A percentile compares a stretch with the other conserved stretches of the same genome.
phyloP scores from a whole-genome alignment of 306 rosid genomes.

The Crataegus laevigata region DNA sequence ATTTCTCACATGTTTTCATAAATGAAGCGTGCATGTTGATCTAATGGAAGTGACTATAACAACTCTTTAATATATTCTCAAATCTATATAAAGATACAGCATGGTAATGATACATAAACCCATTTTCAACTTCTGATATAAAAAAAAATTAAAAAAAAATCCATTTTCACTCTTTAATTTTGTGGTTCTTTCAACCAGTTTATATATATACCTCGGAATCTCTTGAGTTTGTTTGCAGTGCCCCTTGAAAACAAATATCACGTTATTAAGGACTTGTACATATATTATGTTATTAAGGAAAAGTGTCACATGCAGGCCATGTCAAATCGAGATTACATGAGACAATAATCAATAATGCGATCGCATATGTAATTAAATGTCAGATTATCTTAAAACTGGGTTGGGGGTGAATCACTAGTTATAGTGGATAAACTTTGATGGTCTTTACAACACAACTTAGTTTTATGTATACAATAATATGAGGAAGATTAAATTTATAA shows the following conservation, averaged over 20 bases:
- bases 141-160: too few species aligned
- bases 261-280: too few species aligned
- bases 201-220: too few species aligned
- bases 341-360: background rate
- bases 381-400: background rate
- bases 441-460: too few species aligned
- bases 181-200: background rate
- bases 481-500: too few species aligned
- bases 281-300: background rate
- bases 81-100: too few species aligned
- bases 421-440: background rate
- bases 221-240: too few species aligned
- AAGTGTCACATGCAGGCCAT: background rate
- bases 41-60: background rate
- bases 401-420: background rate
- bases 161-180: background rate
- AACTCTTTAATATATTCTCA: background rate
- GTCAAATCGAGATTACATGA: slow-evolving; percentile 1
- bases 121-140: background rate
- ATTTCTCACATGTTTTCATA: too few species aligned
- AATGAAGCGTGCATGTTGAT: too few species aligned
- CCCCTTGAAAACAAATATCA: too few species aligned
- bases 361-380: background rate
- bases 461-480: too few species aligned
- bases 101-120: background rate